Evolutionary conservation across 192 early-diverging fungal genomes (phyloP).

Genomic region (Funneliformis geosporum): DNA sequence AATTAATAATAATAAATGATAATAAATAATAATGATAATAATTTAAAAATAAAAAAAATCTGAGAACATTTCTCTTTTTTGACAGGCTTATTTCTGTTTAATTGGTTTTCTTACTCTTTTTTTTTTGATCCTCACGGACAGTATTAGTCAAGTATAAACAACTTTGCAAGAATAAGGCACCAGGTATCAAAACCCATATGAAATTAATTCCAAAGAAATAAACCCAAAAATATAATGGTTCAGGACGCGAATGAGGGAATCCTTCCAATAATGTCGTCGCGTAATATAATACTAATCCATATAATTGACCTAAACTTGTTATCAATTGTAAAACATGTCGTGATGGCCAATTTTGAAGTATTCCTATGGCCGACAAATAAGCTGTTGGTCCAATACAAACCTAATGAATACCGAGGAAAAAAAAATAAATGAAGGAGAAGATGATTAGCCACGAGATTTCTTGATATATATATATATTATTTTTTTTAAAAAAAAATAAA

Average conservation of each 20-base stretch:
- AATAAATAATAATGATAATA: no score
- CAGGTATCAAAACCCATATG: constrained; percentile 81
- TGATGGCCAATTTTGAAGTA: constrained; percentile 53
- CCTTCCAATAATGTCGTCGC: constrained; percentile 69
- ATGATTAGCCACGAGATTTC: background rate
- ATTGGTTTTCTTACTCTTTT: constrained; percentile 20
- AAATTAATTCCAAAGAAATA: constrained; percentile 88
- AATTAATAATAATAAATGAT: no score
- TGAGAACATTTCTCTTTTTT: no score
- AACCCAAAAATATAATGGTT: constrained; percentile 83
- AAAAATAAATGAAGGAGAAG: background rate
- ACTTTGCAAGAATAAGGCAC: constrained; percentile 41
- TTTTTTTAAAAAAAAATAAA: background rate
- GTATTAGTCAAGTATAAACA: background rate
- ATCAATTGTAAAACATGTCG: constrained; percentile 61
- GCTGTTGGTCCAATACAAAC: constrained; percentile 58
- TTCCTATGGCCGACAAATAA: constrained; percentile 55
- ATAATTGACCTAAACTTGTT: constrained; percentile 72
- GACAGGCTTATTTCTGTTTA: background rate
- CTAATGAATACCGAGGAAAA: background rate
- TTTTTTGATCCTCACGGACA: constrained; percentile 1
- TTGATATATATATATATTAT: background rate
- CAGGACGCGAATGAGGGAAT: constrained; percentile 65
- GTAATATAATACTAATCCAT: constrained; percentile 85
- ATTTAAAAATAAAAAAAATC: no score